Base-by-base conservation (phyloP, 1,284 basidiomycete genomes). In the Rhodotorula sp. region DNA sequence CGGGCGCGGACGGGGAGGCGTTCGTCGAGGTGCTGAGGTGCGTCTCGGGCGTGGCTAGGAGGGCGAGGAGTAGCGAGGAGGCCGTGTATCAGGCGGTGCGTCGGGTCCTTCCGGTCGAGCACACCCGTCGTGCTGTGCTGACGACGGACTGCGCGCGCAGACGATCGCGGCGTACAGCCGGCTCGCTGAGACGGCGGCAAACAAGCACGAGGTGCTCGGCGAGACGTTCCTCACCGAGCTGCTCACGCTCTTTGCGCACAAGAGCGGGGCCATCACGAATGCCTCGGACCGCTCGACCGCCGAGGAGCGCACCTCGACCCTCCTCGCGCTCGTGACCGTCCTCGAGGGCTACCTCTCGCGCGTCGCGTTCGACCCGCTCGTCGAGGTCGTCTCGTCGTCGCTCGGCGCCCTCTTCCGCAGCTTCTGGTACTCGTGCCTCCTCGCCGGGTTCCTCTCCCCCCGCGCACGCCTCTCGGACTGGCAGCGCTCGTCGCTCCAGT, bases 341-440 rank as follows among this genome's bases (percentile, higher is more conserved):
- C 92, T 99, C 70, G 93, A 96, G 77, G 90, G 92, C 1, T 85
- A 97, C 16, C 85, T 99, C n/a, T 86, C 50, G 92, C 95, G 79
- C 77, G 83, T 27, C 88, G 90, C 74, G 90, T 91, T 1, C 86
- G 89, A 53, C 73, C 84, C 19, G 5, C 81, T 86, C 50, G 81
- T 34, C 34, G 89, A 25, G 45, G 70, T 46, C n/a, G 34, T 60
- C 60, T 85, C 88, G 4, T 80, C 87, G 2, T 89, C 89, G 58
- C 81, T 92, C n/a, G 89, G 91, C 7, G 85, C 88, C 7, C 84
- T 93, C 25, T 99, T 97, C 86, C 88, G 95, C 60, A 94, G 93
- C 80, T 86, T 95, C 83, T 99, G 96, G 96, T 93, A 97, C 82
- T 83, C 97, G 19, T 93, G 91, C 78, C 87, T 91, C 25, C 85